Percentiles rank a stretch among this genome's conserved stretches.
These are phyloP conservation scores for Globisporangium mamillatum DNA, from an alignment of 352 stramenopile genomes.

Conservation along the genomic window DNA sequence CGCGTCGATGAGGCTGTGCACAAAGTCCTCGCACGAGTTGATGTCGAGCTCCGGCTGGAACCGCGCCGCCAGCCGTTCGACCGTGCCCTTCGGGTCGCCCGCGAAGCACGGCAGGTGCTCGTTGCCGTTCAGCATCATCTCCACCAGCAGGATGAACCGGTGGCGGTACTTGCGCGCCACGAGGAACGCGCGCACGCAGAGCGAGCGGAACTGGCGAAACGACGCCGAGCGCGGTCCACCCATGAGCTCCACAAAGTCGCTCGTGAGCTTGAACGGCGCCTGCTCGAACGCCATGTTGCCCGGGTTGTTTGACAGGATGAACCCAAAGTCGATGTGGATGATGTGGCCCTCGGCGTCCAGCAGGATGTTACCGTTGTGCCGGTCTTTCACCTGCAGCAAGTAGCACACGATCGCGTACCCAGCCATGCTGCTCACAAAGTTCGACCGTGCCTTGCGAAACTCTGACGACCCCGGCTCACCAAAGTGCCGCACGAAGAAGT, in stretches of 20 bases:
- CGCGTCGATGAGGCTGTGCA: slow-evolving; percentile 94
- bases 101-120: slow-evolving; percentile 96
- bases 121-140: slow-evolving; percentile 97
- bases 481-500: slow-evolving; percentile 96
- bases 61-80: slow-evolving; percentile 88
- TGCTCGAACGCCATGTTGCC: slow-evolving; percentile 95
- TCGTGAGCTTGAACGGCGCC: slow-evolving; percentile 98
- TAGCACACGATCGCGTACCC: slow-evolving; percentile 95
- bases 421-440: slow-evolving; percentile 85
- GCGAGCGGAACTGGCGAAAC: slow-evolving; percentile 93
- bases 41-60: slow-evolving; percentile 95
- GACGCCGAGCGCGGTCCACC: slow-evolving; percentile 89
- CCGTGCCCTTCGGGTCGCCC: slow-evolving; percentile 88
- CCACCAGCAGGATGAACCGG: slow-evolving; percentile 93
- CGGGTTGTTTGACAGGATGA: slow-evolving; percentile 92
- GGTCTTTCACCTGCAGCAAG: slow-evolving; percentile 97
- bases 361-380: slow-evolving; percentile 98
- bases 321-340: slow-evolving; percentile 97
- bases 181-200: slow-evolving; percentile 96
- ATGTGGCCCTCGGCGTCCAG: slow-evolving; percentile 95
- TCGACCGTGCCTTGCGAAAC: slow-evolving; percentile 79
- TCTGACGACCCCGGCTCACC: slow-evolving; percentile 63
- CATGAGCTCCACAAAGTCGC: slow-evolving; percentile 95
- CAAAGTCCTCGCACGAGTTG: slow-evolving; percentile 93
- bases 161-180: slow-evolving; percentile 93